Conservation (phyloP, 1,139 yeast genomes). For the Nakaseomyces nivariensis region DNA sequence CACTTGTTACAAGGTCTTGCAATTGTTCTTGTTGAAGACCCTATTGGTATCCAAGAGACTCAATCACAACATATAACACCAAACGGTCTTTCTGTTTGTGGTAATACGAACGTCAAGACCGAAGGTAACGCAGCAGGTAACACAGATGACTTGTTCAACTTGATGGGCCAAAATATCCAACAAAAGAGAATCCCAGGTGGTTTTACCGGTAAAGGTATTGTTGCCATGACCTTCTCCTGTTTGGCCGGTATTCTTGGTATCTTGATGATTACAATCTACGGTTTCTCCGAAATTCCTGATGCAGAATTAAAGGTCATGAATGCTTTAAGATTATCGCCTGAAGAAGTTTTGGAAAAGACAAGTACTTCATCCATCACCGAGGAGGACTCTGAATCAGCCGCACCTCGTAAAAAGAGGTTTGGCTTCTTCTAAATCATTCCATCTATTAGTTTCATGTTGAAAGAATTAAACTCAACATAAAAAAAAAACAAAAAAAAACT, state of each 20-base stretch:
- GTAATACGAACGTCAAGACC: slow-evolving; percentile 38
- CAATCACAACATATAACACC: slow-evolving; percentile 41
- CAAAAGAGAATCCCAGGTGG: slow-evolving; percentile 60
- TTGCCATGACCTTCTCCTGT: slow-evolving; percentile 75
- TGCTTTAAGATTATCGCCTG: slow-evolving; percentile 30
- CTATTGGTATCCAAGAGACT: slow-evolving; percentile 46
- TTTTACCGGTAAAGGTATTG: slow-evolving; percentile 82
- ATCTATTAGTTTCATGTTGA: too few species aligned
- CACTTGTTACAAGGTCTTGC: slow-evolving; percentile 85
- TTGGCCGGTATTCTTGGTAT: slow-evolving; percentile 74
- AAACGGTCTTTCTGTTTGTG: slow-evolving; percentile 53
- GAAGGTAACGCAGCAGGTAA: slow-evolving; percentile 87
- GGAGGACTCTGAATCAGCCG: background rate
- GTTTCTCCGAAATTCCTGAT: slow-evolving; percentile 62
- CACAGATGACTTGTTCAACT: slow-evolving; percentile 45
- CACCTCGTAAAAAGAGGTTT: background rate
- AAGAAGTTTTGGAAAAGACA: slow-evolving; percentile 2
- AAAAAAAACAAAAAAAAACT: too few species aligned
- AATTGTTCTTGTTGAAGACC: slow-evolving; percentile 65
- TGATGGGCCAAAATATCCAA: slow-evolving; percentile 67
- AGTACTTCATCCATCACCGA: background rate
- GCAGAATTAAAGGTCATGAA: slow-evolving; percentile 44
- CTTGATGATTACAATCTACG: slow-evolving; percentile 66
- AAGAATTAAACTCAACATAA: too few species aligned
- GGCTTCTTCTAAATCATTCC: background rate